Evolutionary conservation across 2,329 filamentous ascomycete species (phyloP).

Genomic region (Beauveria rudraprayagi): DNA sequence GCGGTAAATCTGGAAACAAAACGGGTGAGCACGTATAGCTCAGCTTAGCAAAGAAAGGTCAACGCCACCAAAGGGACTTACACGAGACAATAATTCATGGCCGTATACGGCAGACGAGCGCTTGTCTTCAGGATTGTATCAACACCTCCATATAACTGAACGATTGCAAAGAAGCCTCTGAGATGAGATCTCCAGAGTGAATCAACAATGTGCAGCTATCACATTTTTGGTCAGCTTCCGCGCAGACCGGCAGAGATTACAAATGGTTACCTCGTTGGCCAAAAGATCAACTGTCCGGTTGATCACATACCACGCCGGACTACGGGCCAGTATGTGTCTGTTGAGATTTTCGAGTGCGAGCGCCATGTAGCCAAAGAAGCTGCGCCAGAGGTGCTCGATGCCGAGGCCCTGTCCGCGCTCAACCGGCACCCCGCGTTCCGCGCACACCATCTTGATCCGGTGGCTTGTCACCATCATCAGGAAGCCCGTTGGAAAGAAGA

Average conservation of each 20-base stretch:
- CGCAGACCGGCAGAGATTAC: neutral
- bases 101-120: neutral
- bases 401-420: neutral
- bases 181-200: neutral
- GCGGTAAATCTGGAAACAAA: neutral
- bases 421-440: neutral
- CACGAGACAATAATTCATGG: neutral
- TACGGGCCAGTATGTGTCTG: neutral
- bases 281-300: neutral
- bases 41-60: too few relatives aligned
- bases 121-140: neutral
- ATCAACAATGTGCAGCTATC: neutral
- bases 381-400: neutral
- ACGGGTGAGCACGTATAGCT: neutral
- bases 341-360: neutral
- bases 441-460: neutral
- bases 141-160: neutral
- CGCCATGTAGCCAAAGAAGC: neutral
- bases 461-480: neutral
- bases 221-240: neutral
- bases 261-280: neutral
- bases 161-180: neutral
- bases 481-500: neutral
- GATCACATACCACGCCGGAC: neutral
- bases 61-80: neutral